Evolutionary conservation across 148 eudicot species (phyloP).

Genomic region (Fallopia convolvulus): DNA sequence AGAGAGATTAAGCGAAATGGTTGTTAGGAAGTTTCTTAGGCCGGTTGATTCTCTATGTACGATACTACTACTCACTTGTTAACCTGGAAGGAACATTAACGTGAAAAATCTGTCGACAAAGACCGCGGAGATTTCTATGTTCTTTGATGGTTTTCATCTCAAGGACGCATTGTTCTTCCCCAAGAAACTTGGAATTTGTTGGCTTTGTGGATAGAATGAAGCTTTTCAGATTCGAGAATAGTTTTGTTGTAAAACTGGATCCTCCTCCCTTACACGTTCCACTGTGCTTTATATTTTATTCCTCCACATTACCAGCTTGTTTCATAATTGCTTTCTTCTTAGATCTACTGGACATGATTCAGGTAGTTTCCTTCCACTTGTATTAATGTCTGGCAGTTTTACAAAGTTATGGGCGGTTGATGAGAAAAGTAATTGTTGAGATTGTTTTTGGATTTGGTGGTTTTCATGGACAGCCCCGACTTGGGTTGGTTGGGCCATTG

Average conservation of each 20-base stretch:
- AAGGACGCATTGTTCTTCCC: constrained; percentile 1
- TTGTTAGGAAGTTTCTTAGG: neutral
- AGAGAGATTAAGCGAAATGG: neutral
- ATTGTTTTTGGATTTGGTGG: too few relatives aligned
- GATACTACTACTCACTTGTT: constrained; percentile 9
- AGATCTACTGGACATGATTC: neutral
- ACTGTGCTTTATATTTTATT: neutral
- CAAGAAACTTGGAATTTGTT: neutral
- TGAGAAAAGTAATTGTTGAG: too few relatives aligned
- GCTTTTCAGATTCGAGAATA: neutral
- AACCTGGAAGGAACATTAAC: neutral
- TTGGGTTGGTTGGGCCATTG: too few relatives aligned
- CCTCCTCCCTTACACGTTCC: neutral
- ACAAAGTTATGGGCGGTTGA: too few relatives aligned
- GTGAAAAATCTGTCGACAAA: neutral
- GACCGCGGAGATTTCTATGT: neutral
- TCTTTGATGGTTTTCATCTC: neutral
- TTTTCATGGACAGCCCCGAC: too few relatives aligned
- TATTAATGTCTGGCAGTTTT: neutral
- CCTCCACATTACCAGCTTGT: neutral
- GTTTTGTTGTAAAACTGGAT: constrained; percentile 4
- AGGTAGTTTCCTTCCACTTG: constrained; percentile 1
- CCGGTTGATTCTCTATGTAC: neutral
- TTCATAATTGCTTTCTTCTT: neutral
- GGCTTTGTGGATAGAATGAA: constrained; percentile 3